Base-by-base conservation (phyloP, 2,329 filamentous ascomycete genomes). In the Amesomyces nigricolor region DNA sequence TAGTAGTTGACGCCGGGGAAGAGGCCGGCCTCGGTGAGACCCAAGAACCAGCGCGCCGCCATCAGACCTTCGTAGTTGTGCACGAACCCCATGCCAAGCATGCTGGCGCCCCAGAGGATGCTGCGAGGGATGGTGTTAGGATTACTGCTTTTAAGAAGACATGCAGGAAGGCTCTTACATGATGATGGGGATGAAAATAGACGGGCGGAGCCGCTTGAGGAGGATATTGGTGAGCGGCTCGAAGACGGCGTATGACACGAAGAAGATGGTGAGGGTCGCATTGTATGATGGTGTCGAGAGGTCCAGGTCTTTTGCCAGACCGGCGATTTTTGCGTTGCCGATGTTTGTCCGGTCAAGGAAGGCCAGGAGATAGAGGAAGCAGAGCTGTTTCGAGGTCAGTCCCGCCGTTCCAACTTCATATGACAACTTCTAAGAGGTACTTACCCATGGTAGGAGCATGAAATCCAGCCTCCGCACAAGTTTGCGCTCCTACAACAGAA, bases 291-390 rank as follows among this genome's bases (percentile, higher is more conserved):
- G 71, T 2, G 79, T 76, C 0, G 77, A 78, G 48, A 92, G 81
- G 32, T 78, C 61, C 14, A 94, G 72, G 55, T 87, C 83, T 10
- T 75, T 62, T 29, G 71, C 61, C 10, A 83, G 70, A 48, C 75
- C 72, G 22, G 78, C 79, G 57, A 85, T 79, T 61, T 82, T 84
- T 38, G 82, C 89, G 71, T 79, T 79, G 44, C 88, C 88, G 57
- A 91, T 88, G 64, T 94, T 92, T 26, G 89, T 91, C 13, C 86
- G 78, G 65, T 87, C 83, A 43, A 91, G 77, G 68, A 90, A 91
- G 58, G 85, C 86, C 51, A 89, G 77, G 1, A 91, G 76, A 64
- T 91, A 91, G 35, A 91, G 76, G 47, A 89, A 74, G 56, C 82
- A 86, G 11, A 89, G 79, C 78, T 77, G 51, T 71, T 5, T 71